Evolutionary conservation across 805 yeast genomes (phyloP), one percentile per base, ranked within the genome.

Genomic region (Allodekkera sacchari): DNA sequence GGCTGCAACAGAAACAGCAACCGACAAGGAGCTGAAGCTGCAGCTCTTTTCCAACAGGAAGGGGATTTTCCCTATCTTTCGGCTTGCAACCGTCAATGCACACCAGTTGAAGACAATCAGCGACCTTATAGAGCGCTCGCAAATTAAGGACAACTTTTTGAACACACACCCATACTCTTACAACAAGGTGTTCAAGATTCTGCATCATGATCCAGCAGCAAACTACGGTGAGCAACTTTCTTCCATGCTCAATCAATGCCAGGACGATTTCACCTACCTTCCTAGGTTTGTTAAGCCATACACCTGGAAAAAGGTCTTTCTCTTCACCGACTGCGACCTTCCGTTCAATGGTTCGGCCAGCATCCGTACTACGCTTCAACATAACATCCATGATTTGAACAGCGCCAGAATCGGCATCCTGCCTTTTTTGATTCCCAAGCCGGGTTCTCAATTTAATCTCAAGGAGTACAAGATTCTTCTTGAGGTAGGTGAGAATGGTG

Each of bases 321-420:
- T 85, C 48, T 72, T 87, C 46, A 83, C 95, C 0, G 81, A 78
- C 48, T 75, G 79, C 49, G 92, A 81, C 42, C 55, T 55, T 28
- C 96, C 96, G 0, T 68, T 58, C 39, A 61, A 63, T 32, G 58
- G 59, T 6, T 44, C 59, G 6, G 60, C 65, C 11, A 35, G 45
- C 2, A 56, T 63, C 4, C 67, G 66, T 43, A 62, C 61, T 28
- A 58, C 71, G 5, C 57, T 83, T 16, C 67, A 77, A 41, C 70
- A 69, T 13, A 60, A 77, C 5, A 64, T 80, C 10, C 66, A 67
- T 24, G 92, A 82, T 51, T 64, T 76, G 34, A 69, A 71, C 34
- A 72, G 73, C 32, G 59, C 64, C 12, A 57, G 54, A 25, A 73
- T 80, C 22, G 59, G 57, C 12, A 65, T 87, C 17, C 54, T 59